Conservation (phyloP, 768 basidiomycete species). For the Suillus cothurnatus region DNA sequence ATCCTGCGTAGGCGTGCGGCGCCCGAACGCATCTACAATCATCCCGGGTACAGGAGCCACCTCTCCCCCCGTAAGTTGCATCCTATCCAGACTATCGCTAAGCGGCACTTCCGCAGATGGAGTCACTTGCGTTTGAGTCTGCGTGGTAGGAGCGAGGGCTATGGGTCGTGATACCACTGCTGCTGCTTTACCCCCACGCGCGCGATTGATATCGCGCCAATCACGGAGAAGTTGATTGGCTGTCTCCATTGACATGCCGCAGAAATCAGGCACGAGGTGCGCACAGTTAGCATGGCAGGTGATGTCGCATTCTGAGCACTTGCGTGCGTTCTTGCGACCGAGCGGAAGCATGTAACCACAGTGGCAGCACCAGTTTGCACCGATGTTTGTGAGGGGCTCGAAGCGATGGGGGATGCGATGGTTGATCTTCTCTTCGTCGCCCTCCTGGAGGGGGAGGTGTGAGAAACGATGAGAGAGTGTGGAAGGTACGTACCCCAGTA, state of each 20-base stretch:
- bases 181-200: slow-evolving; percentile 50
- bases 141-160: slow-evolving; percentile 33
- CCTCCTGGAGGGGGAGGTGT: slow-evolving; percentile 57
- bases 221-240: slow-evolving; percentile 91
- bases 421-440: slow-evolving; percentile 98
- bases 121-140: slow-evolving; percentile 32
- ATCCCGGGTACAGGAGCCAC: slow-evolving; percentile 36
- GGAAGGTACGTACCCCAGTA: slow-evolving; percentile 68
- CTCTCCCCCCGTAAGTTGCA: slow-evolving; percentile 44
- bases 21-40: slow-evolving; percentile 24
- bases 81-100: slow-evolving; percentile 43
- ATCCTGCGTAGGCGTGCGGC: slow-evolving; percentile 32
- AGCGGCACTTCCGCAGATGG: slow-evolving; percentile 37
- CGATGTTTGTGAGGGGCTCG: slow-evolving; percentile 94
- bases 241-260: slow-evolving; percentile 99
- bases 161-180: slow-evolving; percentile 41
- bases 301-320: slow-evolving; percentile 94
- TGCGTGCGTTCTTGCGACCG: slow-evolving; percentile 94
- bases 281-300: slow-evolving; percentile 98
- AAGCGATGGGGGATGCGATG: slow-evolving; percentile 99
- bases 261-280: slow-evolving; percentile 98
- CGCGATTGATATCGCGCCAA: slow-evolving; percentile 87
- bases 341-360: slow-evolving; percentile 98
- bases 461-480: slow-evolving; percentile 1
- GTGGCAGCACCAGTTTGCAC: slow-evolving; percentile 99